Evolutionary conservation across 2,329 filamentous ascomycete genomes (phyloP).

Genomic region (Trichoderma atroviride): DNA sequence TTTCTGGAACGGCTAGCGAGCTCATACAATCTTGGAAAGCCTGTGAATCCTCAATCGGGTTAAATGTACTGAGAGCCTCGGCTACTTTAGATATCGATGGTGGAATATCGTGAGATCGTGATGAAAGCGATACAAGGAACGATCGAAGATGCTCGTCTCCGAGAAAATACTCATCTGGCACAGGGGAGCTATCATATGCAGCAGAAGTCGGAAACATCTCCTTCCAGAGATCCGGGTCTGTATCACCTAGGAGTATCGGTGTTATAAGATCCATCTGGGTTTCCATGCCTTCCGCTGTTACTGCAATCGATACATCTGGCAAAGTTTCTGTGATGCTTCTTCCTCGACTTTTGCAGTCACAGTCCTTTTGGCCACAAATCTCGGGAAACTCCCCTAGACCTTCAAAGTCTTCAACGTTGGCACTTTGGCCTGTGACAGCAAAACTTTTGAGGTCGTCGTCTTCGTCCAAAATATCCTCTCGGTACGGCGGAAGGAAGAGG

Average conservation of each 20-base stretch:
- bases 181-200: neutral
- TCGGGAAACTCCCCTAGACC: neutral
- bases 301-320: neutral
- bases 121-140: neutral
- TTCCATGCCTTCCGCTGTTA: neutral
- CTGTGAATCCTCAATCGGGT: neutral
- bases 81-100: neutral
- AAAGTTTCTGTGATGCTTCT: neutral
- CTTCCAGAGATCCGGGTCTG: neutral
- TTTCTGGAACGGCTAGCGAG: conserved; percentile 38
- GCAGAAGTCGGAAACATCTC: neutral
- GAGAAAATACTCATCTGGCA: neutral
- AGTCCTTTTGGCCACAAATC: neutral
- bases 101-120: neutral
- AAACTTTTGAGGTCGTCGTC: neutral
- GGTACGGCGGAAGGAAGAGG: neutral
- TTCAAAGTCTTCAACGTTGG: neutral
- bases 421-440: neutral
- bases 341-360: neutral
- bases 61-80: neutral
- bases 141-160: neutral
- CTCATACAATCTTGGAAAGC: conserved; percentile 31
- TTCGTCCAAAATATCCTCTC: neutral
- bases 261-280: neutral
- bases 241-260: neutral